Percentiles rank a stretch among this genome's conserved stretches.
Conservation (phyloP, 768 basidiomycete species). For the Sporobolomyces pararoseus region DNA sequence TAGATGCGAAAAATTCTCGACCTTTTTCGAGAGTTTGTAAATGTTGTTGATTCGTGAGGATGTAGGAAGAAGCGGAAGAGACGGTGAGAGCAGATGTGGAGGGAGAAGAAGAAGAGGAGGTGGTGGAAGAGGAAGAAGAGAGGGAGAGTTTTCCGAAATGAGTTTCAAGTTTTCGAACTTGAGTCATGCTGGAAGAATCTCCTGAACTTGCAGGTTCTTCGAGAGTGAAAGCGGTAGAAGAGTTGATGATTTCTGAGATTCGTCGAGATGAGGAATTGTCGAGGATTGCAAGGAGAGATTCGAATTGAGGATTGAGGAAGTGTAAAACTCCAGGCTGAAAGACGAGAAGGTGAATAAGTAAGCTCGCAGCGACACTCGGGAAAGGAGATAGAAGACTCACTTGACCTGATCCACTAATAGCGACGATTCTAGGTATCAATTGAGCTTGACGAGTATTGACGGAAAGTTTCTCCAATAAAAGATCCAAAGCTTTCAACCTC, state of each 20-base stretch:
- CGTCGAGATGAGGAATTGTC: background rate
- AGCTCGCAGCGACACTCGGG: too few species aligned
- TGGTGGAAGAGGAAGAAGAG: background rate
- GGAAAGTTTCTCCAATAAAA: constrained; percentile 28
- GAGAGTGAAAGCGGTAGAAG: constrained; percentile 4
- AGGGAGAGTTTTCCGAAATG: constrained; percentile 4
- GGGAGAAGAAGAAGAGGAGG: background rate
- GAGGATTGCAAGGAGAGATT: background rate
- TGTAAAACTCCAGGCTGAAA: constrained; percentile 13
- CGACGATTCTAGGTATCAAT: background rate
- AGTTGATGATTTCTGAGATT: constrained; percentile 14
- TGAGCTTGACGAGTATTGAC: constrained; percentile 12
- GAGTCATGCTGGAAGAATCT: background rate
- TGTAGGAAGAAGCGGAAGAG: background rate
- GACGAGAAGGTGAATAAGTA: background rate
- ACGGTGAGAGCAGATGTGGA: background rate
- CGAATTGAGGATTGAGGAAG: constrained; percentile 17
- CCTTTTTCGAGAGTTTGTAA: background rate
- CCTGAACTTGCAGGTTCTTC: background rate
- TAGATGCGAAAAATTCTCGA: background rate
- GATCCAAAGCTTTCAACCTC: constrained; percentile 25
- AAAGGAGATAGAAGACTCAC: constrained; percentile 14
- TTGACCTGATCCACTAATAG: constrained; percentile 11
- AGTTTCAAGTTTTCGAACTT: constrained; percentile 14
- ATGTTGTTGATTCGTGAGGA: background rate